phyloP scores from a whole-genome alignment of 2,329 filamentous ascomycete genomes.

The Sclerotinia glacialis region DNA sequence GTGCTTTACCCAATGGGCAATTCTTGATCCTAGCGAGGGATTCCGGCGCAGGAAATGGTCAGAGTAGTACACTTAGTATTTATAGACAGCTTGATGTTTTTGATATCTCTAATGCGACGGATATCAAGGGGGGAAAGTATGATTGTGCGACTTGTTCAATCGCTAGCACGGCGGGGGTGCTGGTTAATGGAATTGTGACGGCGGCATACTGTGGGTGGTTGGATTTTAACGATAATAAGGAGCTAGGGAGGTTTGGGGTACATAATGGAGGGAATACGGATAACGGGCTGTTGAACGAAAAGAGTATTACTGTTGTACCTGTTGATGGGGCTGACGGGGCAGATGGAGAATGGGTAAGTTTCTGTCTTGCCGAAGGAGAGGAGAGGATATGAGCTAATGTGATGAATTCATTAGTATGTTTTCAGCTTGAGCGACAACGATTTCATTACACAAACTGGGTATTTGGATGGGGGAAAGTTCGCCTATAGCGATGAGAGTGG shows the following conservation, averaged over 20 bases:
- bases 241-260: slow-evolving; percentile 63
- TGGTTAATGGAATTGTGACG: slow-evolving; percentile 53
- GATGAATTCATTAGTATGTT: slow-evolving; percentile 46
- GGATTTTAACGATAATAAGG: slow-evolving; percentile 63
- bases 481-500: slow-evolving; percentile 54
- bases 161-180: slow-evolving; percentile 47
- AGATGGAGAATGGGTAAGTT: slow-evolving; percentile 53
- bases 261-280: slow-evolving; percentile 66
- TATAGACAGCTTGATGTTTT: slow-evolving; percentile 71
- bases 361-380: not conserved
- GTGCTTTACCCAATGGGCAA: slow-evolving; percentile 59
- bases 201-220: slow-evolving; percentile 65
- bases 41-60: slow-evolving; percentile 56
- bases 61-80: slow-evolving; percentile 49
- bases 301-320: slow-evolving; percentile 62
- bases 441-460: slow-evolving; percentile 68
- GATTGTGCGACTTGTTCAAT: slow-evolving; percentile 42
- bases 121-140: slow-evolving; percentile 51
- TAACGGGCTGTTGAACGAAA: slow-evolving; percentile 63
- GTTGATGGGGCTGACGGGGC: slow-evolving; percentile 47
- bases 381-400: not conserved
- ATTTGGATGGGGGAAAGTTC: slow-evolving; percentile 53
- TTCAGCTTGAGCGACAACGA: slow-evolving; percentile 70
- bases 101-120: slow-evolving; percentile 59
- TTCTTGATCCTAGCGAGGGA: slow-evolving; percentile 68